These are phyloP conservation scores for Microthlaspi erraticum DNA, from an alignment of 345 rosid genomes.

Conservation along the genomic window DNA sequence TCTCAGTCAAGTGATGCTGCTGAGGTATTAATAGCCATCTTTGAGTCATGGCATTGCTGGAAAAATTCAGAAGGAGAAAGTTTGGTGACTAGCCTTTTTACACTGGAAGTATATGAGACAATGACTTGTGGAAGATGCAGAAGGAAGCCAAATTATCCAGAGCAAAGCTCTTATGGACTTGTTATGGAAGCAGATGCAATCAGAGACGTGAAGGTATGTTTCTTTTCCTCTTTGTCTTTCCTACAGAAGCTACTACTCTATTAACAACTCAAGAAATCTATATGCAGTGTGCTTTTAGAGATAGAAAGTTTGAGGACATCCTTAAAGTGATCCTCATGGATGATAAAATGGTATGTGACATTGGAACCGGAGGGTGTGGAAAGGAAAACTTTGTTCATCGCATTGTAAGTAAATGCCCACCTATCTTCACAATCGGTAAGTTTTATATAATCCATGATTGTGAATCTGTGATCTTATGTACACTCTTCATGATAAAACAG, in stretches of 20 bases:
- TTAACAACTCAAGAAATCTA: not conserved
- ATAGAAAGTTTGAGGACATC: slow-evolving; percentile 1
- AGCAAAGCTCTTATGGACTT: not conserved
- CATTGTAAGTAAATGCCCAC: not conserved
- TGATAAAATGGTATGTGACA: slow-evolving; percentile 7
- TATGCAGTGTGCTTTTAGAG: slow-evolving; percentile 5
- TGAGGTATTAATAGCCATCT: not conserved
- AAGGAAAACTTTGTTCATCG: slow-evolving; percentile 2
- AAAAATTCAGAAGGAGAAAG: not conserved
- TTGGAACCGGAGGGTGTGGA: slow-evolving; percentile 14
- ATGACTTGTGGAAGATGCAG: not conserved
- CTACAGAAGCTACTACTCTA: not conserved
- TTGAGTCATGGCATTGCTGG: not conserved
- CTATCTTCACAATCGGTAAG: slow-evolving; percentile 10
- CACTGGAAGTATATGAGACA: not conserved
- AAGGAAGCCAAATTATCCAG: not conserved
- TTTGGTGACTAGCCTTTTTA: not conserved
- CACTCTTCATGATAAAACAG: not conserved
- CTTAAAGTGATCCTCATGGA: slow-evolving; percentile 8
- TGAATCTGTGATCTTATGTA: slow-evolving; percentile 2
- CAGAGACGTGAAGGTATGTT: not conserved
- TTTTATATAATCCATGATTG: not conserved
- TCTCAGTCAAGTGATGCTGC: not conserved
- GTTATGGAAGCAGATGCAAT: not conserved
- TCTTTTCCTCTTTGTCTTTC: not conserved